Evolutionary conservation across 805 yeast genomes (phyloP), one percentile per base, ranked within the genome.

Genomic region (Wilhelminamyces savonicus): DNA sequence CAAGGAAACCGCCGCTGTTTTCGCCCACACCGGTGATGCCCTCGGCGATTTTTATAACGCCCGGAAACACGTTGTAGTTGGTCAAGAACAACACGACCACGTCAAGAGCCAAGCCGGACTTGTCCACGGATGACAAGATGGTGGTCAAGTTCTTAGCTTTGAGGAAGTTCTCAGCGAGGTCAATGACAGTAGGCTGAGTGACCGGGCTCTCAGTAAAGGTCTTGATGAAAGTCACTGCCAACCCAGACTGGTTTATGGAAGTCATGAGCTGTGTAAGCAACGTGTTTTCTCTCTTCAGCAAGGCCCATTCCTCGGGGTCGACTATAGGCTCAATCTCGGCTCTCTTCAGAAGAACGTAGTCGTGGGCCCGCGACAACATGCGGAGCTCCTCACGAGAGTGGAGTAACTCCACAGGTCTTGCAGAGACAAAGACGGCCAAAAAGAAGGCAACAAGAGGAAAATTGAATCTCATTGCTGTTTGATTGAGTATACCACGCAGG

Each of bases 61-160:
- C 52, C 2, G 45, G 39, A 16, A 43, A 31, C 13, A 36, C 27
- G 21, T 40, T 41, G 29, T 41, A 41, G 34, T 48, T 46, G 15
- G 39, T 37, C 28, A 48, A 41, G 16, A 46, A 21, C 32, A 40
- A 21, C 34, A 43, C 32, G 18, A 50, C 42, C 27, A 54, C 39
- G 30, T 54, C 59, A 26, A 50, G 43, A 3, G 48, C 50, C 26
- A 53, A 43, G 7, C 48, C 47, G 7, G 57, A 51, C 19, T 46
- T 34, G 26, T 51, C 57, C 15, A 50, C 52, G 4, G 52, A 43
- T 15, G 21, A 22, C 24, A 54, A 39, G 16, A 54, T 32, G 27
- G 38, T 40, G 2, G 43, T 32, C 28, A 53, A 44, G 30, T 51
- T 46, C 22, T 39, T 43, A 8, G 40, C 24, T 24, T 47, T 36